These are phyloP conservation scores for Coprinellus micaceus DNA, from an alignment of 768 basidiomycete genomes.

Conservation along the genomic window DNA sequence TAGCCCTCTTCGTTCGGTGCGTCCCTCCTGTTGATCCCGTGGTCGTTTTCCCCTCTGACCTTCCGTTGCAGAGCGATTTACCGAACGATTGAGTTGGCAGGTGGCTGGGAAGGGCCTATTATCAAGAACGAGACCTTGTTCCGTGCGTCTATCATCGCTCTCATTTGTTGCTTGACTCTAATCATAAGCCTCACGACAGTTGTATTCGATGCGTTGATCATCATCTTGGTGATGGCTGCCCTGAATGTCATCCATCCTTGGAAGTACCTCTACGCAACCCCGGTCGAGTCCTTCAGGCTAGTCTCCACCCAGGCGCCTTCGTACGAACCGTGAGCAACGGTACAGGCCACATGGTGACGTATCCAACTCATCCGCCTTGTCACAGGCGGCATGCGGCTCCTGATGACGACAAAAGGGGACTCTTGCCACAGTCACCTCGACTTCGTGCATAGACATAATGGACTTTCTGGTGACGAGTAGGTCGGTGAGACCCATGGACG, in stretches of 20 bases:
- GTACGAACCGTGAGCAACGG: too few species aligned
- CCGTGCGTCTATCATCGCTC: slow-evolving; percentile 16
- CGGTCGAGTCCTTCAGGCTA: too few species aligned
- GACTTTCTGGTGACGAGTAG: too few species aligned
- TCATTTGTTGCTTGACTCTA: background rate
- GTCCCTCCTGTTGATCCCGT: background rate
- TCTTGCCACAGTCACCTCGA: too few species aligned
- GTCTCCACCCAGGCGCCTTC: too few species aligned
- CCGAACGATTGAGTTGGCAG: slow-evolving; percentile 47
- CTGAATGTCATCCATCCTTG: slow-evolving; percentile 43
- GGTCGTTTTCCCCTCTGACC: background rate
- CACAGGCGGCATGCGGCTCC: too few species aligned
- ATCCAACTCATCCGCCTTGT: too few species aligned
- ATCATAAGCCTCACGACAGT: slow-evolving; percentile 21
- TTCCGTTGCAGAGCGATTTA: slow-evolving; percentile 41
- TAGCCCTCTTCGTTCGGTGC: slow-evolving; percentile 40
- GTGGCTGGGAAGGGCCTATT: slow-evolving; percentile 50
- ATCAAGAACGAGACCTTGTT: slow-evolving; percentile 43
- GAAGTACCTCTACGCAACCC: background rate
- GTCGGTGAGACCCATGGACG: too few species aligned
- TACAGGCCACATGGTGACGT: too few species aligned
- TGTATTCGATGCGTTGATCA: slow-evolving; percentile 42
- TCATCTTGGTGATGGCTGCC: slow-evolving; percentile 39
- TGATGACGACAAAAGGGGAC: too few species aligned
- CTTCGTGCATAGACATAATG: too few species aligned